Base-by-base conservation (phyloP, 257 asterid species). In the Phtheirospermum japonicum region DNA sequence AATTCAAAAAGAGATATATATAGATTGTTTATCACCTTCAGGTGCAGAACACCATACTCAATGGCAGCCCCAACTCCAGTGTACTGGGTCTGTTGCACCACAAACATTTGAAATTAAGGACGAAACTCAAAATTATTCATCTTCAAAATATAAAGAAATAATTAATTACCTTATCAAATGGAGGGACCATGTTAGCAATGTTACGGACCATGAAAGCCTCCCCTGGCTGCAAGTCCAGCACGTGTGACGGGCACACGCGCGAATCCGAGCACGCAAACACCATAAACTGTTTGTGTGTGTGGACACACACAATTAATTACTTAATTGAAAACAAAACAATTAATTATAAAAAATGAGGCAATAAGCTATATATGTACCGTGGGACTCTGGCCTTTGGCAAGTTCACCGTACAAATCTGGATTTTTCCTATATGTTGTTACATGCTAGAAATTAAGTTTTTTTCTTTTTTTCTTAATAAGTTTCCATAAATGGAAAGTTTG, bases 201-300 rank as follows among this genome's bases (percentile, higher is more conserved):
- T 80, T 92, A 0, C 99, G 75, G 75, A 92, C 86, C 61, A 84
- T 31, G 71, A 92, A 92, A 1, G 97, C 97, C 66, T 93, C 97
- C 16, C 99, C 99, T 0, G 99, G 99, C 4, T 86, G 85, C 42
- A 93, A 72, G 74, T 83, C 76, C 61, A 93, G 68, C 65, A 85
- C 80, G 64, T 87, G 94, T 19, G 99, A 92, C 8, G 99, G 96
- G 49, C 97, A 89, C 61, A 92, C 99, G 16, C 99, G 89, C 0
- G 99, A 92, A 68, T 92, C 99, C 7, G 96, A 80, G 70, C 99
- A 92, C 0, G 97, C 95, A 26, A 92, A 83, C 46, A 92, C 79
- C 99, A 92, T 92, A 57, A 51, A 92, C 99, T 91, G 82, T 46
- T n/a, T n/a, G n/a, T 42, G 59, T 6, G 11, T n/a, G 81, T 51